phyloP scores from a whole-genome alignment of 768 basidiomycete species.

The Boletus vinaceobasis region DNA sequence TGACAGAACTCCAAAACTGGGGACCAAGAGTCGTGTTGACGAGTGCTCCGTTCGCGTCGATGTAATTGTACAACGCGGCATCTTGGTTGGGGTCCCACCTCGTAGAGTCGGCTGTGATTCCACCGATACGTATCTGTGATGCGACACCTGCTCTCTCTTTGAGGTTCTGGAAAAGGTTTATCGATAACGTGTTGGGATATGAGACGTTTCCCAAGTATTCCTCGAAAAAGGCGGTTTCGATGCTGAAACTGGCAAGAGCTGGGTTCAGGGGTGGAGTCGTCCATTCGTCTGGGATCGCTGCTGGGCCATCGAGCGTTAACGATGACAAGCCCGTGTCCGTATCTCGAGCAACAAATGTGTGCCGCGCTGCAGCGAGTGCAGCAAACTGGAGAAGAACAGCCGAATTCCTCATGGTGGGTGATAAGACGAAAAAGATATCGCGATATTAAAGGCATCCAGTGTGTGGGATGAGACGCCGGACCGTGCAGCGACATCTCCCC shows the following conservation, averaged over 20 bases:
- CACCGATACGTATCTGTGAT: constrained; percentile 48
- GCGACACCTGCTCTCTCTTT: constrained; percentile 43
- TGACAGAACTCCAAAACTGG: constrained; percentile 46
- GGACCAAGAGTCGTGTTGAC: constrained; percentile 52
- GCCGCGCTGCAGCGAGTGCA: constrained; percentile 7
- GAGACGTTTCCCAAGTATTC: constrained; percentile 46
- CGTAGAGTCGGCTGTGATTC: constrained; percentile 53
- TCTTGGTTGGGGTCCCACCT: constrained; percentile 44
- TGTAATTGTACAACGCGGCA: constrained; percentile 34
- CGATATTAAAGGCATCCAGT: not conserved
- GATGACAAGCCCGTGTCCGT: constrained; percentile 1
- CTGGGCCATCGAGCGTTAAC: constrained; percentile 39
- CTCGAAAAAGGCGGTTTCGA: constrained; percentile 54
- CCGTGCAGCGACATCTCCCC: not conserved
- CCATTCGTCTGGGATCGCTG: constrained; percentile 38
- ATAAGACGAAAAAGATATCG: not conserved
- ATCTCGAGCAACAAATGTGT: constrained; percentile 7
- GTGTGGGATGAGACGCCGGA: constrained; percentile 2
- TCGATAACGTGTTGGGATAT: constrained; percentile 42
- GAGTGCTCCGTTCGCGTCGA: constrained; percentile 41
- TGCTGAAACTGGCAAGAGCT: constrained; percentile 49
- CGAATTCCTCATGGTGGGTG: constrained; percentile 8
- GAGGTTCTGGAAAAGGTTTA: constrained; percentile 44
- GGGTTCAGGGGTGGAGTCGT: constrained; percentile 44
- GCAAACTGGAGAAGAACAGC: not conserved